A percentile compares a stretch with the other conserved stretches of the same genome.
Conservation (phyloP, 2,329 filamentous ascomycete species). For the Aspergillus texensis region DNA sequence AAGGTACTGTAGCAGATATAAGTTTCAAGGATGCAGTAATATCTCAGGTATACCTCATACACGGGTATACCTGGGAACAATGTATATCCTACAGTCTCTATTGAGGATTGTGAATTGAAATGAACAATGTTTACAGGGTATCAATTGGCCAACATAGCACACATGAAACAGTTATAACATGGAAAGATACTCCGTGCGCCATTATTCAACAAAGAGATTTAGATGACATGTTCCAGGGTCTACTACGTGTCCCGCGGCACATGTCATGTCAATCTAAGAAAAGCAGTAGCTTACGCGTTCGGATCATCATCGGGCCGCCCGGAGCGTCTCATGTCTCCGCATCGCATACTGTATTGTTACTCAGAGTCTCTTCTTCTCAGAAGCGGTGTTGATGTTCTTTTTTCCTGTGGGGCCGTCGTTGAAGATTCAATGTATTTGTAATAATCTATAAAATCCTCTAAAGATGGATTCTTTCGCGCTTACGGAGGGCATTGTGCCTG, state of each 20-base stretch:
- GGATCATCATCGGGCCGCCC: conserved; percentile 38
- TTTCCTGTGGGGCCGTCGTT: conserved; percentile 27
- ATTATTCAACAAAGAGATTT: background rate
- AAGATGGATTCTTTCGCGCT: conserved; percentile 49
- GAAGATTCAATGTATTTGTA: conserved; percentile 12
- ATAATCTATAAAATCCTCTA: conserved; percentile 1
- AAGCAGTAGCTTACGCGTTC: conserved; percentile 22
- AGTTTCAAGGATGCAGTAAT: too few relatives aligned
- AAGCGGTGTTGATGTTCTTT: conserved; percentile 17
- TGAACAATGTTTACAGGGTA: background rate
- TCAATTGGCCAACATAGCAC: background rate
- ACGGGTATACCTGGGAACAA: too few relatives aligned
- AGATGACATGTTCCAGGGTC: background rate
- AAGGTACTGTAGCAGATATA: too few relatives aligned
- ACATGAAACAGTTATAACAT: background rate
- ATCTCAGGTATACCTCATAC: too few relatives aligned
- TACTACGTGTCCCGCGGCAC: background rate
- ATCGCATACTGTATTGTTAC: conserved; percentile 19
- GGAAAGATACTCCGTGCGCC: background rate
- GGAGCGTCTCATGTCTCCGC: conserved; percentile 34
- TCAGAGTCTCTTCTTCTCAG: background rate
- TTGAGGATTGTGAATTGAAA: background rate
- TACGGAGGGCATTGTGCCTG: conserved; percentile 42
- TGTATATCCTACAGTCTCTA: background rate
- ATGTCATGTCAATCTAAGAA: background rate